phyloP scores from a whole-genome alignment of 129 eudicot genomes.

The Tanacetum coccineum region DNA sequence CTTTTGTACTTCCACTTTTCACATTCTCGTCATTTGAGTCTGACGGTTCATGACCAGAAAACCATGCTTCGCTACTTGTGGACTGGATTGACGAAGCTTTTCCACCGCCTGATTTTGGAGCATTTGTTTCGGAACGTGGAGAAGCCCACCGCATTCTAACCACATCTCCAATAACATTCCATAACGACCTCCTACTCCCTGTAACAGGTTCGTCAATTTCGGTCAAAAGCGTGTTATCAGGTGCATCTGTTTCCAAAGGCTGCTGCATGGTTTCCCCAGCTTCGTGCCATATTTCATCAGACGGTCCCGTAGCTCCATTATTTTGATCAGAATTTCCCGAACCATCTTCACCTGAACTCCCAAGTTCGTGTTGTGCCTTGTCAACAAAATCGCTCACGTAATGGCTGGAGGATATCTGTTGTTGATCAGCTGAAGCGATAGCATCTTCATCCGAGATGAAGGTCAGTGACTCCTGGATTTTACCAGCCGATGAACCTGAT shows the following conservation, averaged over 20 bases:
- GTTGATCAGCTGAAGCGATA: conserved; percentile 60
- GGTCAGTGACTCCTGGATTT: not conserved
- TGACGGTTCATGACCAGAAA: conserved; percentile 49
- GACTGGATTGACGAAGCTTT: conserved; percentile 62
- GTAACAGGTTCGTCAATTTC: conserved; percentile 27
- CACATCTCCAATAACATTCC: conserved; percentile 68
- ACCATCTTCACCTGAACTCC: conserved; percentile 21
- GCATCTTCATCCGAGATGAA: conserved; percentile 36
- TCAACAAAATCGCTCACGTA: conserved; percentile 63
- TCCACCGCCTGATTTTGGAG: conserved; percentile 50
- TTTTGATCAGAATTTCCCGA: conserved; percentile 37
- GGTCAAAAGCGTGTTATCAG: conserved; percentile 22
- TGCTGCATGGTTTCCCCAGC: conserved; percentile 33
- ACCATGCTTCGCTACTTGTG: conserved; percentile 49
- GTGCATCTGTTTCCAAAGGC: conserved; percentile 33
- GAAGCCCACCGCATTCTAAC: conserved; percentile 56
- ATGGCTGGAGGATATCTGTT: conserved; percentile 55
- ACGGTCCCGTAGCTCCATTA: conserved; percentile 54
- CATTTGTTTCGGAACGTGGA: conserved; percentile 49
- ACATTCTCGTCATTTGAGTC: conserved; percentile 36
- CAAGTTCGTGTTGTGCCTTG: conserved; percentile 51
- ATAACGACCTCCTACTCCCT: conserved; percentile 68
- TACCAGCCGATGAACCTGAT: conserved; percentile 22
- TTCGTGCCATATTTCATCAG: conserved; percentile 77
- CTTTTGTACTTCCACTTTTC: conserved; percentile 25